Conservation (phyloP, 306 rosid genomes). For the Nissolia schottii region DNA sequence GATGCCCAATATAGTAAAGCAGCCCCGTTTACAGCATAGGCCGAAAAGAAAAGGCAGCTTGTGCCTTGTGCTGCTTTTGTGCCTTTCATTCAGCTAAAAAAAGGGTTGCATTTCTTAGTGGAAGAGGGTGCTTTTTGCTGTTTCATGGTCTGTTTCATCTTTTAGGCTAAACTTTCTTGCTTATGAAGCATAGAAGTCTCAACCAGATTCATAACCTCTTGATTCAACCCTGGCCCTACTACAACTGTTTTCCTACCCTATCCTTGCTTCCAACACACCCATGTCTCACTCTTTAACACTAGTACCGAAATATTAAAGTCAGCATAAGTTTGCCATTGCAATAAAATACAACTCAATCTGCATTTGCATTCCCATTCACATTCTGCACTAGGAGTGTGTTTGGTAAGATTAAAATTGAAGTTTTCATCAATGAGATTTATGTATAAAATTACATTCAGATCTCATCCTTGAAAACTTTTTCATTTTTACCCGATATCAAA, state of each 20-base stretch:
- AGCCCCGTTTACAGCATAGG: neutral
- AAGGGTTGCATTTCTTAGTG: neutral
- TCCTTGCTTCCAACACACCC: constrained; percentile 25
- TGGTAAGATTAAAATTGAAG: no score
- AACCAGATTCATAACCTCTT: neutral
- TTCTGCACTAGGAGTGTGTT: neutral
- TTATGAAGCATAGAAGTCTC: constrained; percentile 15
- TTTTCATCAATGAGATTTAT: no score
- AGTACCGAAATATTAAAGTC: neutral
- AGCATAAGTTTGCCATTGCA: neutral
- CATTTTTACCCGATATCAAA: no score
- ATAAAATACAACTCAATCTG: neutral
- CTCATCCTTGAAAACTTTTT: no score
- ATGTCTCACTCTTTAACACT: neutral
- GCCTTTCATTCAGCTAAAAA: neutral
- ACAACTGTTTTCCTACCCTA: neutral
- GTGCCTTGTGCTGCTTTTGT: constrained; percentile 15
- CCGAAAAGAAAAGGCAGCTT: neutral
- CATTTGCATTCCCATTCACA: constrained; percentile 7
- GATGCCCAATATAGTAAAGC: no score
- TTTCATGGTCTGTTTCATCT: neutral
- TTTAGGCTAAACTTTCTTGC: neutral
- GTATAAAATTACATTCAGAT: no score
- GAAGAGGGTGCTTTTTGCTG: constrained; percentile 4
- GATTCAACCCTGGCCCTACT: constrained; percentile 4